A percentile compares a stretch with the other conserved stretches of the same genome.
Evolutionary conservation across 257 asterid species (phyloP).

Genomic region (Henckelia pumila): DNA sequence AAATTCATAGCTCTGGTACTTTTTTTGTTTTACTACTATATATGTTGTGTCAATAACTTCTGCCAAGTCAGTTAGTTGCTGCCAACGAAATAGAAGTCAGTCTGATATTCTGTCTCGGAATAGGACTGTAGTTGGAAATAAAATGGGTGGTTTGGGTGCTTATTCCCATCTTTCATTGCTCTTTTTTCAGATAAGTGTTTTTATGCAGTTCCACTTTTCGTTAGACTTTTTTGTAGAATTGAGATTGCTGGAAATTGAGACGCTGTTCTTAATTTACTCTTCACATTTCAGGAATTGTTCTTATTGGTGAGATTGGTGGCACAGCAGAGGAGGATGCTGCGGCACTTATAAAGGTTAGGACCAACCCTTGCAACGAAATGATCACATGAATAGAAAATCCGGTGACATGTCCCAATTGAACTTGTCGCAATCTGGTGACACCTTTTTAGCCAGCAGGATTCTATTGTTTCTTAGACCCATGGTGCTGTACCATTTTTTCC

Average conservation of each 20-base stretch:
- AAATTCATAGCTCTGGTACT: background rate
- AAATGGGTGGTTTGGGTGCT: constrained; percentile 5
- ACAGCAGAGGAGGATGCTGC: constrained; percentile 99
- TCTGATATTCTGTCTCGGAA: background rate
- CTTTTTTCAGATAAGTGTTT: constrained; percentile 2
- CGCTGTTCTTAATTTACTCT: constrained; percentile 19
- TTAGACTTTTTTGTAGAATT: constrained; percentile 1
- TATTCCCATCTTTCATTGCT: background rate
- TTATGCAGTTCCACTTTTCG: background rate
- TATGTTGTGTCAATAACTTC: too few species aligned
- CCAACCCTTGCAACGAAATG: constrained; percentile 16
- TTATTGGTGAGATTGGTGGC: constrained; percentile 97
- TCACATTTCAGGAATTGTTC: constrained; percentile 67
- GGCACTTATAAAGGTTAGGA: constrained; percentile 79
- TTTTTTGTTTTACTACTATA: background rate
- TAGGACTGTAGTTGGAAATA: background rate
- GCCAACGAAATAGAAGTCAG: background rate
- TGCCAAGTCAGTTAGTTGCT: background rate
- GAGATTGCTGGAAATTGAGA: background rate
- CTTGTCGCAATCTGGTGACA: background rate
- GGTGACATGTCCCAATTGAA: background rate
- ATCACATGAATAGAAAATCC: background rate
- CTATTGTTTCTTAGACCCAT: background rate
- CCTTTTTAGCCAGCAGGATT: background rate
- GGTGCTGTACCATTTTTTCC: background rate